Evolutionary conservation across 441 rosid genomes (phyloP), one percentile per base, ranked within the genome.

Genomic region (Codiaeum variegatum): DNA sequence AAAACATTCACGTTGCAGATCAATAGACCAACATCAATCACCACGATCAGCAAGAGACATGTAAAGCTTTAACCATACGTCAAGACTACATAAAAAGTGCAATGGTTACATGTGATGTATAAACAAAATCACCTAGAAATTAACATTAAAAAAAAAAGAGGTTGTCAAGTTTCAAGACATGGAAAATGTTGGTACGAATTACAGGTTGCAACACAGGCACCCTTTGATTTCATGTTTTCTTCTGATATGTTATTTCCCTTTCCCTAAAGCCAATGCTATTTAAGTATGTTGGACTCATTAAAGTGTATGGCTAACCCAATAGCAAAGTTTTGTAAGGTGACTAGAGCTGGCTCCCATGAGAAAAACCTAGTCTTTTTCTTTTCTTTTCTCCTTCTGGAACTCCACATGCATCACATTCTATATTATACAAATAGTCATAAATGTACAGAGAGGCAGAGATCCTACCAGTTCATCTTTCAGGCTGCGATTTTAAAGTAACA

Each of bases 21-120:
- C 60, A 63, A 72, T 62, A 23, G 23, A 49, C 49, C 36, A 28
- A 52, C 18, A 56, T 11, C 64, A 62, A 52, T n/a, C 40, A 52
- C 28, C 26, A 51, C 23, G 49, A 16, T 36, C 44, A 40, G 23
- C 32, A 70, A 31, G 21, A 42, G 65, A 40, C 58, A 66, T 47
- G 18, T 13, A 60, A 67, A 51, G 29, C 44, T 29, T 7, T 46
- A 16, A 29, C 26, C 19, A 49, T 5, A 21, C 0, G 40, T 51
- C n/a, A 46, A 6, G n/a, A 32, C 10, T 7, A 32, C 23, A 31
- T 5, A 34, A 8, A 10, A 15, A 18, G 26, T 6, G 10, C 36
- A 63, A 10, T 2, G 6, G 13, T 63, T 63, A 38, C 18, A 0
- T 51, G 6, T 49, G 28, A 49, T 24, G 60, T n/a, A 67, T 29